Conservation (phyloP, 75 land plant genomes). For the Gnetum montanum region DNA sequence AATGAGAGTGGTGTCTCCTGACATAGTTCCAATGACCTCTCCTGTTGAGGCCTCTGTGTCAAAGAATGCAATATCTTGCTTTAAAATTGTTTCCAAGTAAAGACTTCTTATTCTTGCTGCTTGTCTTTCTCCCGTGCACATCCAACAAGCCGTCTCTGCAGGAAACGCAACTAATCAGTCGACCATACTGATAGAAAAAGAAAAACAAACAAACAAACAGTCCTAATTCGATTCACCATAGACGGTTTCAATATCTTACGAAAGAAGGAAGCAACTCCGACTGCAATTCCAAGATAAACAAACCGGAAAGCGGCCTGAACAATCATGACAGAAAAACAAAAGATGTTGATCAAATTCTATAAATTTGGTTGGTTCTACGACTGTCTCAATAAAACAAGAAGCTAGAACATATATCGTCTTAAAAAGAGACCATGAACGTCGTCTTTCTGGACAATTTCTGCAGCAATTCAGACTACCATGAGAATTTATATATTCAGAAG, state of each 20-base stretch:
- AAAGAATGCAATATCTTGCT: constrained; percentile 75
- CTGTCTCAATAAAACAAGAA: no score
- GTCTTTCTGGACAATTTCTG: no score
- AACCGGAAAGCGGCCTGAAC: constrained; percentile 41
- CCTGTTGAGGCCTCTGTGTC: constrained; percentile 83
- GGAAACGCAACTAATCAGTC: no score
- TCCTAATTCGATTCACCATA: neutral
- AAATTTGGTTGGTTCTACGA: no score
- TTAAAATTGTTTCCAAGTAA: constrained; percentile 57
- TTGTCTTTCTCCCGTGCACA: constrained; percentile 71
- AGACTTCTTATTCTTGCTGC: constrained; percentile 55
- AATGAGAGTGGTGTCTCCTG: constrained; percentile 86
- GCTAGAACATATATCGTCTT: no score
- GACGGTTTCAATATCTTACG: constrained; percentile 24
- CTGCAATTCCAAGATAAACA: constrained; percentile 50
- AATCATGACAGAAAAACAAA: no score
- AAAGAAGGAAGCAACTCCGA: constrained; percentile 43
- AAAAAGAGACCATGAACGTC: no score
- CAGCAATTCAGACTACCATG: no score
- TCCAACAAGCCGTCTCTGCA: constrained; percentile 79
- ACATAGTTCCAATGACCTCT: constrained; percentile 76
- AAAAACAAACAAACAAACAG: neutral
- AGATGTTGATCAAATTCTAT: no score
- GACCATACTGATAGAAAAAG: neutral
- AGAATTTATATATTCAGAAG: no score